These are phyloP conservation scores for Protea cynaroides DNA, from an alignment of 164 flowering plant species.

Conservation along the genomic window DNA sequence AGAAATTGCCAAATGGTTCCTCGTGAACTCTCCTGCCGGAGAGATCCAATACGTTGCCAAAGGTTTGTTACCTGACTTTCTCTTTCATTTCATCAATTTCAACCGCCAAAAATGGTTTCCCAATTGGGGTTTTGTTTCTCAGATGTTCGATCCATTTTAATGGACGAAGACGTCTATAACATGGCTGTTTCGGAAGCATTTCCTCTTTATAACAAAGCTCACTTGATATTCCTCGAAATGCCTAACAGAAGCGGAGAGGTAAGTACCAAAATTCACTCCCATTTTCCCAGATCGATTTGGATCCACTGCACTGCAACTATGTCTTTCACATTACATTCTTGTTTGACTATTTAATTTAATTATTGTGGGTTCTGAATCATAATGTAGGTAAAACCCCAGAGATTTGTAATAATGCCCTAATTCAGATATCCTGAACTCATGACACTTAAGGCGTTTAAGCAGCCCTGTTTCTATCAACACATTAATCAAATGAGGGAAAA, in stretches of 20 bases:
- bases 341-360: too few species aligned
- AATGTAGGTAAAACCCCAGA: too few species aligned
- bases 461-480: too few species aligned
- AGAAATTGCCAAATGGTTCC: constrained; percentile 96
- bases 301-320: not conserved
- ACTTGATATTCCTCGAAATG: constrained; percentile 71
- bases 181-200: constrained; percentile 77
- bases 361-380: too few species aligned
- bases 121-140: constrained; percentile 6
- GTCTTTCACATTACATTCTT: not conserved
- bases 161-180: constrained; percentile 56
- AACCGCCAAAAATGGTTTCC: not conserved
- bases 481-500: too few species aligned
- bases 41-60: constrained; percentile 94
- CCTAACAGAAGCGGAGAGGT: constrained; percentile 81
- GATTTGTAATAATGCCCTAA: too few species aligned
- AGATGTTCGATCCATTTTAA: constrained; percentile 62
- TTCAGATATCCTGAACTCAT: too few species aligned
- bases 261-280: constrained; percentile 11
- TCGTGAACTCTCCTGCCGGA: constrained; percentile 85
- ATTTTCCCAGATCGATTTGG: not conserved
- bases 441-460: too few species aligned
- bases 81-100: not conserved
- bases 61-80: constrained; percentile 37
- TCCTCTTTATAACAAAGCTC: constrained; percentile 77